A percentile compares a stretch with the other conserved stretches of the same genome.
Conservation (phyloP, 2,329 filamentous ascomycete species). For the Fusarium sublunatum region DNA sequence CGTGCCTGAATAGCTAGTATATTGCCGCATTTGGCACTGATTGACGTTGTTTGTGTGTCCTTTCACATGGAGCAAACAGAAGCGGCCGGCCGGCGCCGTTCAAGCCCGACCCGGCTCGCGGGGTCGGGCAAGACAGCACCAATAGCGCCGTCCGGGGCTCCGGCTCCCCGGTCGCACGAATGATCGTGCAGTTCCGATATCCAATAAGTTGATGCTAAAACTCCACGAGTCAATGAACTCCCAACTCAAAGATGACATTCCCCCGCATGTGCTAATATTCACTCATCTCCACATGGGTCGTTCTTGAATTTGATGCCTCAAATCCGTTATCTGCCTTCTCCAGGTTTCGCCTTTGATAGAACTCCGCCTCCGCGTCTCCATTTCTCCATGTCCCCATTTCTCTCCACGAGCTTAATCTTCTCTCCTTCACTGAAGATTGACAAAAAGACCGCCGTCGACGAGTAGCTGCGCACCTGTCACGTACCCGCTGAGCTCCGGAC, state of each 20-base stretch:
- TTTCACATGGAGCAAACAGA: slow-evolving; percentile 16
- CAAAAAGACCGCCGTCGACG: slow-evolving; percentile 90
- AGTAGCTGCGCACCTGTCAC: slow-evolving; percentile 85
- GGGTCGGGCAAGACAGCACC: neutral
- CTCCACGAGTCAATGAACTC: slow-evolving; percentile 32
- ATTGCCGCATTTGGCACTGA: slow-evolving; percentile 21
- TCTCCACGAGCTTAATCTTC: slow-evolving; percentile 34
- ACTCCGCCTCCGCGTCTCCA: slow-evolving; percentile 26
- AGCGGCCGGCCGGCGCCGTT: slow-evolving; percentile 24
- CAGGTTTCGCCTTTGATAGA: slow-evolving; percentile 16
- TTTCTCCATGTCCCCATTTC: slow-evolving; percentile 28
- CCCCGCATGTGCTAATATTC: slow-evolving; percentile 5
- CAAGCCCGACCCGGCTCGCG: slow-evolving; percentile 31
- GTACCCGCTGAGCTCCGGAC: slow-evolving; percentile 81
- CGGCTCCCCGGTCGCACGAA: slow-evolving; percentile 22
- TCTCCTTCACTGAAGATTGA: slow-evolving; percentile 77
- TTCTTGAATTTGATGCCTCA: slow-evolving; percentile 2
- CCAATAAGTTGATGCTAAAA: slow-evolving; percentile 17
- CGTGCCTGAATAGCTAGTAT: slow-evolving; percentile 6
- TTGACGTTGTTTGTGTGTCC: slow-evolving; percentile 6
- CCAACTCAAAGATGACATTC: slow-evolving; percentile 11
- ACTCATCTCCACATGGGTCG: slow-evolving; percentile 22
- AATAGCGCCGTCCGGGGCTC: slow-evolving; percentile 26
- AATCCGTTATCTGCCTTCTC: slow-evolving; percentile 5
- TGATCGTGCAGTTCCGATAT: slow-evolving; percentile 6